Base-by-base conservation (phyloP, 768 basidiomycete species). In the Tubosaeta brunneosetosa region DNA sequence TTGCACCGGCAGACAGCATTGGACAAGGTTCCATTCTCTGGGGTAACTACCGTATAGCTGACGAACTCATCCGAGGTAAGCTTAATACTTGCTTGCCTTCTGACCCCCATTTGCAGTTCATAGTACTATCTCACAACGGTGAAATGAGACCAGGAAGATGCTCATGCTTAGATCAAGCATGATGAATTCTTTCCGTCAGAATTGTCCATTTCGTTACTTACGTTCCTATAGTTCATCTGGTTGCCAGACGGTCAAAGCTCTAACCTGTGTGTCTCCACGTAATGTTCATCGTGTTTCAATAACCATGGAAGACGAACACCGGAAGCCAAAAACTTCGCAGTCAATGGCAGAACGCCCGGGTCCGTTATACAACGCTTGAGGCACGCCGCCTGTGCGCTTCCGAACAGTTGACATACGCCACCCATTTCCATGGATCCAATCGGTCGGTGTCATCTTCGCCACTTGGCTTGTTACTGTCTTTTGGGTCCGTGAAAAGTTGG, bases 121-220 rank as follows among this genome's bases (percentile, higher is more conserved):
- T 13, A 40, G 19, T 40, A n/a, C 7, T 17, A 9, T 17, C 80
- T 62, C 76, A 89, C 66, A 88, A 86, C 57, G 86, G 87, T 29
- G 87, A 90, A 69, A 85, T 86, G 0, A 80, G 86, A 0, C 88
- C 88, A 88, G 87, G 4, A 80, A 84, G 40, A 66, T 81, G 38
- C 38, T 17, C 33, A 86, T 86, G 10, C 68, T 89, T 14, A 90
- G 61, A 87, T 89, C 56, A 85, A 85, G 84, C 8, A 73, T 22
- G 22, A 22, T 22, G 10, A 34, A 10, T 34, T 34, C 33, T 34
- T 14, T 34, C 37, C 12, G 8, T 37, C n/a, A 37, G 16, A 37
- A 37, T n/a, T 7, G 17, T 37, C 14, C 36, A 37, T 37, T 37
- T 37, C 37, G 37, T 37, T 17, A n/a, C 10, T 37, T 6, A 14